A percentile compares a stretch with the other conserved stretches of the same genome.
These are phyloP conservation scores for Sherardia arvensis DNA, from an alignment of 257 asterid species.

Conservation along the genomic window DNA sequence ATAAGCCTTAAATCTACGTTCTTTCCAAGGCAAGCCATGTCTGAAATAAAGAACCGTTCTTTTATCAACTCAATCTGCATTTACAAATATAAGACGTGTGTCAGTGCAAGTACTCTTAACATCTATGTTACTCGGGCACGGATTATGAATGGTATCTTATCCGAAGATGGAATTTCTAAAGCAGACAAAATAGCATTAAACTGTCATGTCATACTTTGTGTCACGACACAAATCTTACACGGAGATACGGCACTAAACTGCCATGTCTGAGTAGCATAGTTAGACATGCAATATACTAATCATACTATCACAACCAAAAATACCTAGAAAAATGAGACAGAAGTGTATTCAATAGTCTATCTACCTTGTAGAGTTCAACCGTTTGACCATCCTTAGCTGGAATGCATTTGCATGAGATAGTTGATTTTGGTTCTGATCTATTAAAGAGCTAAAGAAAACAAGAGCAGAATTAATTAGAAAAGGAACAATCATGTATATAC, in stretches of 20 bases:
- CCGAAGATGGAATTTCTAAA: too few species aligned
- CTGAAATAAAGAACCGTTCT: slow-evolving; percentile 37
- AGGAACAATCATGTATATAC: too few species aligned
- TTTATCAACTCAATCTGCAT: slow-evolving; percentile 30
- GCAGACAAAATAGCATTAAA: too few species aligned
- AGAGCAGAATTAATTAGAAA: slow-evolving; percentile 6
- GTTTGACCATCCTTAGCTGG: slow-evolving; percentile 15
- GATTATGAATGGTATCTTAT: too few species aligned
- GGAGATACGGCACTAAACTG: too few species aligned
- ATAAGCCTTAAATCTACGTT: slow-evolving; percentile 38
- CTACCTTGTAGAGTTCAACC: slow-evolving; percentile 38
- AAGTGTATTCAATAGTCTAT: slow-evolving; percentile 7
- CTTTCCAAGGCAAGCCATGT: slow-evolving; percentile 41
- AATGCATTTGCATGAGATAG: slow-evolving; percentile 41
- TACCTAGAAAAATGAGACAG: background rate
- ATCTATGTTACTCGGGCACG: too few species aligned
- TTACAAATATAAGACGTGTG: background rate
- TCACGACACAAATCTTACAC: too few species aligned
- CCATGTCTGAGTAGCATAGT: too few species aligned
- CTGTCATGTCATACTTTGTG: too few species aligned
- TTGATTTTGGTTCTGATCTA: slow-evolving; percentile 24
- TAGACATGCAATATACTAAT: too few species aligned
- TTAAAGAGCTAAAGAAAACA: slow-evolving; percentile 25
- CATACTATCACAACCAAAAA: too few species aligned
- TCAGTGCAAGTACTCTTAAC: background rate